A percentile compares a stretch with the other conserved stretches of the same genome.
phyloP scores from a whole-genome alignment of 768 basidiomycete genomes.

The Suillus ampliporus region DNA sequence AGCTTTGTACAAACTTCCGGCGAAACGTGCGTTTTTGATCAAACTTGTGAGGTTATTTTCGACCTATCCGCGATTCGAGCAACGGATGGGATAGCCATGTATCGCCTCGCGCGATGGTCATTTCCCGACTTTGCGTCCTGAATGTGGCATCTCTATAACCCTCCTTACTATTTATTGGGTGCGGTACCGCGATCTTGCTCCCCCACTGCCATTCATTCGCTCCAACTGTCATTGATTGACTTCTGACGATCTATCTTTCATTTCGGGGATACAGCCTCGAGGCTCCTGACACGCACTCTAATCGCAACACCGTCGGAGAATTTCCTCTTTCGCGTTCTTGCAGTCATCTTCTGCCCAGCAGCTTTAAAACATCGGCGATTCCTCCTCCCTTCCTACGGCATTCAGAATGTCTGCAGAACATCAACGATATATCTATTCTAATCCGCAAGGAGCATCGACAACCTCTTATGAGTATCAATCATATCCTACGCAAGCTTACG shows the following conservation, averaged over 20 bases:
- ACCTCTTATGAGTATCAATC: slow-evolving; percentile 57
- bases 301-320: slow-evolving; percentile 30
- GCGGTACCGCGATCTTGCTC: slow-evolving; percentile 33
- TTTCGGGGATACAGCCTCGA: slow-evolving; percentile 45
- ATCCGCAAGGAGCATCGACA: slow-evolving; percentile 45
- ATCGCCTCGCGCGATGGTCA: background rate
- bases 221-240: slow-evolving; percentile 39
- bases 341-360: slow-evolving; percentile 15
- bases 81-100: background rate
- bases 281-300: slow-evolving; percentile 36
- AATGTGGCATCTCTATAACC: background rate
- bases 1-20: slow-evolving; percentile 4
- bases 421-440: slow-evolving; percentile 60
- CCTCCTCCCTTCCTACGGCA: slow-evolving; percentile 24
- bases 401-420: slow-evolving; percentile 50
- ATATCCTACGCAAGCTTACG: slow-evolving; percentile 40
- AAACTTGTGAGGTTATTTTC: slow-evolving; percentile 9
- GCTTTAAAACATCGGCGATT: slow-evolving; percentile 21
- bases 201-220: slow-evolving; percentile 40
- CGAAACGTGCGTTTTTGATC: slow-evolving; percentile 9
- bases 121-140: background rate
- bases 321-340: slow-evolving; percentile 28
- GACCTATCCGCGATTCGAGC: slow-evolving; percentile 2
- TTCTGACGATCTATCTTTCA: slow-evolving; percentile 38
- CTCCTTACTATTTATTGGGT: slow-evolving; percentile 7